Evolutionary conservation across 306 rosid species (phyloP), one percentile per base, ranked within the genome.

Genomic region (Cotoneaster glaucophyllus): DNA sequence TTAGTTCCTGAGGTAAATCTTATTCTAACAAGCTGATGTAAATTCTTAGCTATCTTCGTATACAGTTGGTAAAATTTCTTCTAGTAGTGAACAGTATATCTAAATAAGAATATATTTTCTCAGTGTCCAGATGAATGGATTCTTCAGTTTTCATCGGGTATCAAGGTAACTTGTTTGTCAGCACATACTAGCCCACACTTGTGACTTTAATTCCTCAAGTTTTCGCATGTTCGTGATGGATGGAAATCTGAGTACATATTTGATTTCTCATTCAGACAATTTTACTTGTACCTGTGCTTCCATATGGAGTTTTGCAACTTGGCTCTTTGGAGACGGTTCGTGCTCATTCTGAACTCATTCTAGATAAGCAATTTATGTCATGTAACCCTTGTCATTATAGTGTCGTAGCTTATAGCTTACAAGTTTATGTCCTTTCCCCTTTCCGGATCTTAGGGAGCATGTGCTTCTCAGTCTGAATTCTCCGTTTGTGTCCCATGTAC

Each of bases 231-330:
- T 57, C 1, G 18, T 43, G 21, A 13, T 43, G 28, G 24, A 43
- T 62, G 61, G 29, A 73, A 44, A 19, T 19, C 70, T 63, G 48
- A 32, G 45, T 53, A 45, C 31, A 18, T 74, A 12, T 44, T 43
- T 74, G 9, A 44, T 74, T 54, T 26, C 45, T 43, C 24, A 57
- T 65, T 85, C 92, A 95, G 99, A 95, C 99, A 48, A 88, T 95
- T 80, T 81, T 92, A 80, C 79, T 92, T 78, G 89, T 92, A 28
- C 97, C 99, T 73, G 88, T 95, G 62, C 90, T 85, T 86, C 93
- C 99, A 8, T 79, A 78, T 64, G 97, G 99, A 67, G 97, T 95
- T 73, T 75, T 95, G 85, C 97, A 92, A 83, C 89, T 95, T 25
- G 99, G 97, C 73, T 95, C 99, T 12, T 75, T 81, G 76, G 87